A percentile compares a stretch with the other conserved stretches of the same genome.
Conservation (phyloP, 1,284 basidiomycete species). For the Puccinia hordei region DNA sequence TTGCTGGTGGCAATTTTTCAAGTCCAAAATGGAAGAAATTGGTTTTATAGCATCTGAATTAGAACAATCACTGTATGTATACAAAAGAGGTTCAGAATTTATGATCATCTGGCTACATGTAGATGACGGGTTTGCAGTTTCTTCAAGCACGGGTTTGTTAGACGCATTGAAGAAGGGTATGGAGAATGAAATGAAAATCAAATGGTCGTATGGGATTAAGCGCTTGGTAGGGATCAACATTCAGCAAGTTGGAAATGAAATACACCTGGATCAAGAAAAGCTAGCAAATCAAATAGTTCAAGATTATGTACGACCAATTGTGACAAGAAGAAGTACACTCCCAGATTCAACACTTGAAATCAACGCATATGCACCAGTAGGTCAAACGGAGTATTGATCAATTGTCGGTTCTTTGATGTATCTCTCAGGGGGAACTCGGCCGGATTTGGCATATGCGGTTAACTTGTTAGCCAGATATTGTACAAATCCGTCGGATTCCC, state of each 20-base stretch:
- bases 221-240: neutral
- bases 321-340: neutral
- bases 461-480: neutral
- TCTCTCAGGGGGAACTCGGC: slow-evolving; percentile 1
- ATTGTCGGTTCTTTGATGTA: neutral
- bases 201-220: neutral
- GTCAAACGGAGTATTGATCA: neutral
- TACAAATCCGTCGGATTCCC: neutral
- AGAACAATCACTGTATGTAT: neutral
- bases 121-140: neutral
- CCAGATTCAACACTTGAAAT: neutral
- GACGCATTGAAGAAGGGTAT: neutral
- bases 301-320: neutral
- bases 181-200: neutral
- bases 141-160: neutral
- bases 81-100: neutral
- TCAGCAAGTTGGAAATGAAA: neutral
- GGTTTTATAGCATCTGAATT: neutral
- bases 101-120: slow-evolving; percentile 36
- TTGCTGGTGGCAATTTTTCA: slow-evolving; percentile 24
- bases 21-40: neutral
- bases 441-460: neutral
- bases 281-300: neutral
- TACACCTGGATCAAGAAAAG: neutral
- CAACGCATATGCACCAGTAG: neutral